These are phyloP conservation scores for Aspergillus incahuasiensis DNA, from an alignment of 495 filamentous ascomycete species.

Conservation along the genomic window DNA sequence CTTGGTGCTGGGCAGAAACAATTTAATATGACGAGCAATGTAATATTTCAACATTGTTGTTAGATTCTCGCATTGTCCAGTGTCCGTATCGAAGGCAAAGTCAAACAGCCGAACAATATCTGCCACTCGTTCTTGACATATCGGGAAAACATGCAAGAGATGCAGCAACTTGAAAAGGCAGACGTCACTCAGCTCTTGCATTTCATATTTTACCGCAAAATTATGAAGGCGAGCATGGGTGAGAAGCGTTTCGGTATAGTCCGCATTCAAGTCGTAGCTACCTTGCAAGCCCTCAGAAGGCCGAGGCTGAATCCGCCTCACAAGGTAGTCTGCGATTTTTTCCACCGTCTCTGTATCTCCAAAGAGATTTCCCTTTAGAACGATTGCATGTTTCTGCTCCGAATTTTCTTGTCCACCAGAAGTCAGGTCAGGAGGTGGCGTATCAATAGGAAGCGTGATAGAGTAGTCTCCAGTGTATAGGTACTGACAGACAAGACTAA, in stretches of 20 bases:
- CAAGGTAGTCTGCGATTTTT: neutral
- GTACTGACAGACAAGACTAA: neutral
- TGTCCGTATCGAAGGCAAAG: neutral
- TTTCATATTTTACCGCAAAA: neutral
- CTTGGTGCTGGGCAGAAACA: neutral
- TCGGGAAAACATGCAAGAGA: neutral
- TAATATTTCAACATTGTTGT: neutral
- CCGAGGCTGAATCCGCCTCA: neutral
- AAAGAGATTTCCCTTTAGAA: neutral
- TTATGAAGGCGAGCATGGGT: neutral
- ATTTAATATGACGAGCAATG: neutral
- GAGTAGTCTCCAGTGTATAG: neutral
- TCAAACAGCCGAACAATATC: conserved; percentile 1
- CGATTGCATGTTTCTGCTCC: neutral
- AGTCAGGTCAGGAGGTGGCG: neutral
- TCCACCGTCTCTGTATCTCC: neutral
- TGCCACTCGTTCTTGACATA: neutral
- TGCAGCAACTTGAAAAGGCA: neutral
- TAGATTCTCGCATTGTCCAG: neutral
- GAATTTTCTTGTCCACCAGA: neutral
- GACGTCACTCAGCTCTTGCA: neutral
- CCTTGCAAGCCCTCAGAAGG: neutral
- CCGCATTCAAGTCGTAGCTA: neutral
- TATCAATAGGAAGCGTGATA: neutral
- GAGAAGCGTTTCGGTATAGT: neutral